A percentile compares a stretch with the other conserved stretches of the same genome.
phyloP scores from a whole-genome alignment of 192 early-diverging fungal genomes.

The Rhizoclosmatium globosum region DNA sequence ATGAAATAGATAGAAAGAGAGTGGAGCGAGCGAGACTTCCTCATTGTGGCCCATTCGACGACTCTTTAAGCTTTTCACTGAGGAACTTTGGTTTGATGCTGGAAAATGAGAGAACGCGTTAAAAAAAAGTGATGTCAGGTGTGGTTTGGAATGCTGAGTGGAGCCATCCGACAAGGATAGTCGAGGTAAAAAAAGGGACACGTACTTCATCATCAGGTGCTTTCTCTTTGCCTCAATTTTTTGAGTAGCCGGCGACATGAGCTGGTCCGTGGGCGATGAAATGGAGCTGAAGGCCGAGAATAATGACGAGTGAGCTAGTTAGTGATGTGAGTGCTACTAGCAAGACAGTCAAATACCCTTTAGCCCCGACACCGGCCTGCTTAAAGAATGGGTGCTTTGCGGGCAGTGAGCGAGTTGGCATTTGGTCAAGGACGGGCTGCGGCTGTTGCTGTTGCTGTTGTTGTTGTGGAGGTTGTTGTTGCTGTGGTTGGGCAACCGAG shows the following conservation, averaged over 20 bases:
- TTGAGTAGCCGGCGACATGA: conserved; percentile 54
- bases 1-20: too few relatives aligned
- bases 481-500: too few relatives aligned
- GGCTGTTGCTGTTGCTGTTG: neutral
- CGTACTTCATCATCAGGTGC: conserved; percentile 50
- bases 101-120: neutral
- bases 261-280: conserved; percentile 53
- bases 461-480: neutral
- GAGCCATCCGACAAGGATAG: neutral
- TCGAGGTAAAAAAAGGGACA: neutral
- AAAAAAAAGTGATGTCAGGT: neutral
- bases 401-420: conserved; percentile 18
- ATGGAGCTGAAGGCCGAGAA: conserved; percentile 13
- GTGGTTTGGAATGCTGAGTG: neutral
- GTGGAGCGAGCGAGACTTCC: too few relatives aligned
- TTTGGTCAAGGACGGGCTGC: neutral
- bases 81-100: conserved; percentile 54
- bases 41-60: neutral
- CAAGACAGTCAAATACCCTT: neutral
- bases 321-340: neutral
- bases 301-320: neutral
- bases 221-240: conserved; percentile 58
- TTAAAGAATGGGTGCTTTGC: conserved; percentile 40
- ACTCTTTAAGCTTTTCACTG: conserved; percentile 36
- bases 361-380: conserved; percentile 7